Conservation (phyloP, 495 filamentous ascomycete genomes). For the Tuber borchii region DNA sequence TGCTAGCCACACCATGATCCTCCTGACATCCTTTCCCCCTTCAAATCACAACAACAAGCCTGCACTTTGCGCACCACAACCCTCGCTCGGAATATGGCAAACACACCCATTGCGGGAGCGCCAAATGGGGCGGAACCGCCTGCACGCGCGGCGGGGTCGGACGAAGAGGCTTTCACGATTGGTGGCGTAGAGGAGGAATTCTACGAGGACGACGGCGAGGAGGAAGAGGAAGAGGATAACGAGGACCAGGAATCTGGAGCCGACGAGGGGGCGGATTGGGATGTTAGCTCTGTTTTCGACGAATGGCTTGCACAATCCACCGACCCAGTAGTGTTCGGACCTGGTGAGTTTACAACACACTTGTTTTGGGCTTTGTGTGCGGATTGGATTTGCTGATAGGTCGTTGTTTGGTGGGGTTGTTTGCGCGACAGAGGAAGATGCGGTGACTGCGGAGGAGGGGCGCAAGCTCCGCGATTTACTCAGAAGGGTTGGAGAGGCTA, state of each 20-base stretch:
- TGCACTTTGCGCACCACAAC: not conserved
- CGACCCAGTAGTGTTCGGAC: slow-evolving; percentile 56
- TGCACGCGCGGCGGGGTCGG: not conserved
- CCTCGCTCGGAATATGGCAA: not conserved
- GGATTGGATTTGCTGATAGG: slow-evolving; percentile 35
- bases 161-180: slow-evolving; percentile 1
- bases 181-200: not conserved
- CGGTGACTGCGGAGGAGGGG: slow-evolving; percentile 70
- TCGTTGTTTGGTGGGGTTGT: slow-evolving; percentile 18
- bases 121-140: not conserved
- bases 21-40: not conserved
- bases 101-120: not conserved
- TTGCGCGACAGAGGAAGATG: slow-evolving; percentile 47
- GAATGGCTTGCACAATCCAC: slow-evolving; percentile 59
- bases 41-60: not conserved
- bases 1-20: not conserved
- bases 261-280: slow-evolving; percentile 59
- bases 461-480: slow-evolving; percentile 60
- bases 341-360: slow-evolving; percentile 46
- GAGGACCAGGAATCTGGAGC: slow-evolving; percentile 57
- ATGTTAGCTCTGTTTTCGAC: slow-evolving; percentile 61
- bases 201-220: slow-evolving; percentile 8
- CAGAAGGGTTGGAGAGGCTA: slow-evolving; percentile 64
- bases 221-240: slow-evolving; percentile 20
- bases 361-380: slow-evolving; percentile 25